Evolutionary conservation across 371 early-diverging fungal species (phyloP), one percentile per base, ranked within the genome.

Genomic region (Umbelopsis sp.): DNA sequence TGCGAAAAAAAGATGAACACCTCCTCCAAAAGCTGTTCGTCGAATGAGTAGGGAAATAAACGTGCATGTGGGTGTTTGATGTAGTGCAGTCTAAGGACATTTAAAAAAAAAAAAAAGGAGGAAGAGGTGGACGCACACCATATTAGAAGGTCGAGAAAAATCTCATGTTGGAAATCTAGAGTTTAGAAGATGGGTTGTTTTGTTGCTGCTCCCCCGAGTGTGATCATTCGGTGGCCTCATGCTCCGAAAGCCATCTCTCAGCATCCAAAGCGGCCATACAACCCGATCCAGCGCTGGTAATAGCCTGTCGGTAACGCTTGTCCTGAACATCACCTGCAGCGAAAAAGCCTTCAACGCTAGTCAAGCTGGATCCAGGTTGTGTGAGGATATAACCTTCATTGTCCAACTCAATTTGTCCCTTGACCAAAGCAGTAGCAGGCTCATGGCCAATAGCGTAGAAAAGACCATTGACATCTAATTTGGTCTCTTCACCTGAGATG

Each of bases 381-480:
- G 91, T 88, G 48, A 84, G 71, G 66, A 98, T 84, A 82, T 97
- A 98, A 63, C 95, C 94, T 66, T 89, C 90, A 65, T 87, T 81
- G 76, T 94, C 91, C 69, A 90, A 67, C 44, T 87, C 79, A 57
- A 96, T 70, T 76, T 85, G 80, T 52, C 80, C 82, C 72, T 76
- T 80, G 72, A 95, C 87, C 66, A 88, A 74, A 29, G 81, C 72
- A 12, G 92, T 92, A 81, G 94, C 95, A 45, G 97, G 97, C 65
- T 73, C 79, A 79, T 98, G 98, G 24, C 98, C 98, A 72, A 98
- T 96, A 44, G 96, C 98, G 80, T 95, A 98, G 82, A 98, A 97
- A 64, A 97, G 83, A 11, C 97, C 98, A 68, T 89, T 90, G 66
- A 91, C 91, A 18, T 78, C 74, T 62, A 95, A 69, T 29, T 80